Conservation (phyloP, 1,284 basidiomycete genomes). For the Sporisorium sorghi region DNA sequence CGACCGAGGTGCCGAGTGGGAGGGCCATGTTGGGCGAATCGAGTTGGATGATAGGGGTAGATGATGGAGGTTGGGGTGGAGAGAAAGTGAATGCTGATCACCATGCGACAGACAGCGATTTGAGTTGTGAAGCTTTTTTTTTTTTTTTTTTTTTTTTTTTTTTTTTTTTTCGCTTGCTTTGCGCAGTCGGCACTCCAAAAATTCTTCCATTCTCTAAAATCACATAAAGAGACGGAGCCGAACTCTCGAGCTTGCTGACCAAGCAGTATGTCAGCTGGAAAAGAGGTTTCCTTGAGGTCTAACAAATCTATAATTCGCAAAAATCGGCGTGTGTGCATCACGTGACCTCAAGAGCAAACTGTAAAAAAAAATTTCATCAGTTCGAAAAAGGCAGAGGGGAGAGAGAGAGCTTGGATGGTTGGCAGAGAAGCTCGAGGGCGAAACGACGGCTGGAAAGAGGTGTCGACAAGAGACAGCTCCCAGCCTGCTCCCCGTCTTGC, state of each 20-base stretch:
- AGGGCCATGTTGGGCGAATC: conserved; percentile 40
- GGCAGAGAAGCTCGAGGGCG: too few species aligned
- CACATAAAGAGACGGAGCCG: conserved; percentile 12
- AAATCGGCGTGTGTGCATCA: background rate
- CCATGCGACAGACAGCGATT: conserved; percentile 7
- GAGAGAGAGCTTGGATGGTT: background rate
- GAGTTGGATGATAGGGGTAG: background rate
- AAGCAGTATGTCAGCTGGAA: conserved; percentile 4
- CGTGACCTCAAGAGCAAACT: conserved; percentile 21
- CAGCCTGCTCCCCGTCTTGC: background rate
- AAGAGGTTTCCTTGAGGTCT: background rate
- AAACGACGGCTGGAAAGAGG: too few species aligned
- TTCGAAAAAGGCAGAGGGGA: background rate
- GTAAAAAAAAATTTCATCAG: conserved; percentile 33
- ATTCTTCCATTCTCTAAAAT: conserved; percentile 14
- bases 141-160: conserved; percentile 10
- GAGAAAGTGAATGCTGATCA: conserved; percentile 17
- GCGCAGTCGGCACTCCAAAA: conserved; percentile 17
- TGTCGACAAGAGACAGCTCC: too few species aligned
- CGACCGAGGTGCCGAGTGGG: conserved; percentile 49
- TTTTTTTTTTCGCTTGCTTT: conserved; percentile 7
- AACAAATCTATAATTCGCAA: background rate
- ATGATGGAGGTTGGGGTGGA: background rate
- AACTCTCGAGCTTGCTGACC: background rate
- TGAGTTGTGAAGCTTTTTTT: too few species aligned